Evolutionary conservation across 2,329 filamentous ascomycete species (phyloP).

Genomic region (Fusarium buharicum): DNA sequence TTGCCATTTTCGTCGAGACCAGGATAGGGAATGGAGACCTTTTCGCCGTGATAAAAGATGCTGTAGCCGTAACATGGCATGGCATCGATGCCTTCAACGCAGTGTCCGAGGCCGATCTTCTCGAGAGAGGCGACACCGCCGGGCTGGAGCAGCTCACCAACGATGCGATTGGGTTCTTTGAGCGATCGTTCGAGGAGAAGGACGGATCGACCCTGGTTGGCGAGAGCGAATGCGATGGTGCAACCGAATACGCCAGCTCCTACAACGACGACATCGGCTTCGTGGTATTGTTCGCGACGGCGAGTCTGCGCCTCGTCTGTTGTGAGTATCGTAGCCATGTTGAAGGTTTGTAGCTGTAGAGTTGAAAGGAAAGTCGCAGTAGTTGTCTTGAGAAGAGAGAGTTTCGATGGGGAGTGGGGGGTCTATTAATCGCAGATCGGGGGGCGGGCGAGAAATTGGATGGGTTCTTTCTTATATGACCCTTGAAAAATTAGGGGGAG

Average conservation of each 20-base stretch:
- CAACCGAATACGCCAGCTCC: slow-evolving; percentile 92
- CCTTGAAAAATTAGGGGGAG: slow-evolving; percentile 25
- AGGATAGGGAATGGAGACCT: slow-evolving; percentile 83
- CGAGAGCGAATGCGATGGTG: slow-evolving; percentile 83
- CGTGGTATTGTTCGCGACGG: slow-evolving; percentile 66
- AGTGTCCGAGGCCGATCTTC: slow-evolving; percentile 81
- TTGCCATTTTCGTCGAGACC: slow-evolving; percentile 62
- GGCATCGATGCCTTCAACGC: slow-evolving; percentile 89
- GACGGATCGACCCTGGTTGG: slow-evolving; percentile 89
- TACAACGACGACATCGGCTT: slow-evolving; percentile 87
- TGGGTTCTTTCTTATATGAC: slow-evolving; percentile 11
- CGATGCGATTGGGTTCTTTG: slow-evolving; percentile 93
- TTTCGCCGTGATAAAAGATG: slow-evolving; percentile 80
- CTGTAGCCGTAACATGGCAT: slow-evolving; percentile 86
- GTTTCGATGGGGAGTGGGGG: slow-evolving; percentile 37
- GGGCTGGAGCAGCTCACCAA: slow-evolving; percentile 93
- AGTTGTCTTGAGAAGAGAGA: slow-evolving; percentile 14
- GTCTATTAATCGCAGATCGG: slow-evolving; percentile 34
- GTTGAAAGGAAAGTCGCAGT: slow-evolving; percentile 5
- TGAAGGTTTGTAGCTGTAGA: slow-evolving; percentile 35
- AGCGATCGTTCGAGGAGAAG: slow-evolving; percentile 88
- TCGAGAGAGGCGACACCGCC: slow-evolving; percentile 85
- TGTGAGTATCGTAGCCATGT: slow-evolving; percentile 49
- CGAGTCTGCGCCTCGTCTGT: slow-evolving; percentile 56
- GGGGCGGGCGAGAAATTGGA: slow-evolving; percentile 40